These are phyloP conservation scores for Teunomyces tritomae DNA, from an alignment of 805 yeast genomes.

Conservation along the genomic window DNA sequence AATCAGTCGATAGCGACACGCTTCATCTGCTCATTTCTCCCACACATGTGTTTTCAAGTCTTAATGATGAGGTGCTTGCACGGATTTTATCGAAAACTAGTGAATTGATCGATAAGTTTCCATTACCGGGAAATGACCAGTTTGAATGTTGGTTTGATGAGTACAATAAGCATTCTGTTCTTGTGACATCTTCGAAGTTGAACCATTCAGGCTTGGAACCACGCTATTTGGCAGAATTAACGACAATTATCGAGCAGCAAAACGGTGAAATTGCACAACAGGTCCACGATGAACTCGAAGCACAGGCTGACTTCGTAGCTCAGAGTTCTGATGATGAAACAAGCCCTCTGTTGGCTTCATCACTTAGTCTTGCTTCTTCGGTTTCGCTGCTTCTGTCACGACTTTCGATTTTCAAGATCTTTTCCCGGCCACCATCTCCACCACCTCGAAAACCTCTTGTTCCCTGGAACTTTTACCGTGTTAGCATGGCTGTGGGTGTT, in stretches of 20 bases:
- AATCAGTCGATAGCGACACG: constrained; percentile 28
- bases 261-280: constrained; percentile 33
- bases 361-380: constrained; percentile 29
- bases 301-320: constrained; percentile 20
- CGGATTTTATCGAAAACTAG: constrained; percentile 26
- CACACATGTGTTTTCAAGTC: constrained; percentile 20
- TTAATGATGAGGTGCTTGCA: constrained; percentile 27
- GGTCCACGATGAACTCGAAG: constrained; percentile 21
- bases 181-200: constrained; percentile 30
- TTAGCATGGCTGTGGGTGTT: constrained; percentile 39
- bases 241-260: constrained; percentile 14
- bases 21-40: constrained; percentile 39
- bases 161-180: constrained; percentile 32
- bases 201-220: neutral
- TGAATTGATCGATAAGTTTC: constrained; percentile 22
- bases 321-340: constrained; percentile 25
- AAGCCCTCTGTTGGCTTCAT: constrained; percentile 34
- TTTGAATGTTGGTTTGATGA: constrained; percentile 34
- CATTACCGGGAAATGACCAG: constrained; percentile 19
- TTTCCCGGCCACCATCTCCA: constrained; percentile 14
- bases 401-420: constrained; percentile 26
- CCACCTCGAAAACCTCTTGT: constrained; percentile 6
- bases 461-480: constrained; percentile 20
- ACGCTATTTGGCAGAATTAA: neutral
- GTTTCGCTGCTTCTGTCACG: constrained; percentile 27